Conservation (phyloP, 257 asterid genomes). For the Vinca minor region DNA sequence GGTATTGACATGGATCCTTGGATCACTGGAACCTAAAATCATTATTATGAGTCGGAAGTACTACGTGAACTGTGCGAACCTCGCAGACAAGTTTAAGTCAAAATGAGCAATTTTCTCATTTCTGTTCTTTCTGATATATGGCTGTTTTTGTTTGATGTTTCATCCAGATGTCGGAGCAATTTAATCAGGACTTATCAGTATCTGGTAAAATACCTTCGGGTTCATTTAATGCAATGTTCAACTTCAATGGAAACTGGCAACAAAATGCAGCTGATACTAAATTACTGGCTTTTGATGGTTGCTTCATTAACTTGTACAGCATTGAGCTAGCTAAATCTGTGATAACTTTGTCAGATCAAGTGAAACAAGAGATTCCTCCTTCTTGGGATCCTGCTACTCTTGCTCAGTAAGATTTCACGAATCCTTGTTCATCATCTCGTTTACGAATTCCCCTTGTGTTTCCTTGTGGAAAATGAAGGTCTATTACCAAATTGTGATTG, state of each 20-base stretch:
- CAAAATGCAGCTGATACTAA: conserved; percentile 53
- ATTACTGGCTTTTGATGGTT: conserved; percentile 65
- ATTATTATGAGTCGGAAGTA: too few relatives aligned
- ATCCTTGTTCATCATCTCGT: neutral
- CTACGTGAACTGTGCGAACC: too few relatives aligned
- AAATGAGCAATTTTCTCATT: neutral
- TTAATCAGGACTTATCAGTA: conserved; percentile 56
- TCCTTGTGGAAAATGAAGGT: neutral
- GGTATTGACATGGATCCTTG: too few relatives aligned
- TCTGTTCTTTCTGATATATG: neutral
- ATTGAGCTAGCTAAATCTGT: conserved; percentile 59
- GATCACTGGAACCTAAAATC: too few relatives aligned
- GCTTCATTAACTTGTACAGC: conserved; percentile 57
- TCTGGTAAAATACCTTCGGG: conserved; percentile 76
- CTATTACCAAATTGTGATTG: neutral
- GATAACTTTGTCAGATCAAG: conserved; percentile 40
- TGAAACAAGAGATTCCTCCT: conserved; percentile 60
- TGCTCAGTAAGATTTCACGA: conserved; percentile 45
- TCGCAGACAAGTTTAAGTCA: too few relatives aligned
- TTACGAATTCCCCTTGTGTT: neutral
- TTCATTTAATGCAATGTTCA: conserved; percentile 55
- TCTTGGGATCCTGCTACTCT: conserved; percentile 70
- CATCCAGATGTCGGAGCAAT: conserved; percentile 64
- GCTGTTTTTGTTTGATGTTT: neutral
- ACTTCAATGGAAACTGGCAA: conserved; percentile 67